Base-by-base conservation (phyloP, 176 grass and related monocot genomes). In the Phyllostachys edulis region DNA sequence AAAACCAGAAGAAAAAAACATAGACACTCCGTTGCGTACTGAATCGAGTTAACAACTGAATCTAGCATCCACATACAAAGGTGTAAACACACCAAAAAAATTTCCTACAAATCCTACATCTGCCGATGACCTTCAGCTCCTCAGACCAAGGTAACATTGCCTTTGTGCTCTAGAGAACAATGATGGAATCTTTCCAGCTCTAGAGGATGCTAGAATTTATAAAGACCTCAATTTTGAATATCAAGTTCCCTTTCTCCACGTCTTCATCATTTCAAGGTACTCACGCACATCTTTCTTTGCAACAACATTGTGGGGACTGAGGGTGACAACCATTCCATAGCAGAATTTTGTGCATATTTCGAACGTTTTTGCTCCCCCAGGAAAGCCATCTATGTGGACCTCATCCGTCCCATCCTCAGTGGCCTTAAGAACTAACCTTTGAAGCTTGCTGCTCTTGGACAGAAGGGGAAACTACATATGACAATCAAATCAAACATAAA, bases 151-250 rank as follows among this genome's bases (percentile, higher is more conserved):
- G n/a, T n/a, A n/a, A n/a, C n/a, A n/a, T n/a, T n/a, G n/a, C n/a
- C n/a, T n/a, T n/a, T n/a, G n/a, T n/a, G n/a, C n/a, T n/a, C n/a
- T n/a, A n/a, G n/a, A n/a, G n/a, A n/a, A n/a, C n/a, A n/a, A n/a
- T n/a, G n/a, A n/a, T n/a, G n/a, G n/a, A n/a, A n/a, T n/a, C n/a
- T n/a, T n/a, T n/a, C n/a, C n/a, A n/a, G n/a, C n/a, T n/a, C n/a
- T n/a, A n/a, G n/a, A n/a, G n/a, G n/a, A n/a, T n/a, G n/a, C n/a
- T n/a, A n/a, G n/a, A n/a, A n/a, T n/a, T n/a, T n/a, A n/a, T n/a
- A n/a, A n/a, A n/a, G n/a, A n/a, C n/a, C 80, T 99, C 97, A 4
- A 99, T 99, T 86, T 96, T 99, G 85, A 91, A 96, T 87, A 99
- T 88, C 40, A 99, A 82, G 83, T 99, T 99, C 50, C 97, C 97